Evolutionary conservation across 1,139 yeast genomes (phyloP).

Genomic region (Lodderomyces orthopsilosis): DNA sequence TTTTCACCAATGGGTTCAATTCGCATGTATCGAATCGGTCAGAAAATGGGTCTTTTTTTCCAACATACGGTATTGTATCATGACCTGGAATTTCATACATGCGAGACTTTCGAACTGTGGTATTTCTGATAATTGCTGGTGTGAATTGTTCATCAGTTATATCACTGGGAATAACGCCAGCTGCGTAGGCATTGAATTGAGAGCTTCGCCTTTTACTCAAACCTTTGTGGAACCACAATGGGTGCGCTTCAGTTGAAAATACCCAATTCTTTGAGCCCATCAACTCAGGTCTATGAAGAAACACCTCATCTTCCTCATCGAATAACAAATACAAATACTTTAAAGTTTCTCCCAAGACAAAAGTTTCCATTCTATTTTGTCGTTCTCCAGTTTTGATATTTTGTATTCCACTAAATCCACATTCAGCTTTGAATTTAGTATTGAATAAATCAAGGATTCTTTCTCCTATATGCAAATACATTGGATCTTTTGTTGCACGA

Average conservation of each 20-base stretch:
- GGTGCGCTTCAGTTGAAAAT: conserved; percentile 94
- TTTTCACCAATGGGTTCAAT: conserved; percentile 25
- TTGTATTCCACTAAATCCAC: conserved; percentile 83
- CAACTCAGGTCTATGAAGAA: conserved; percentile 30
- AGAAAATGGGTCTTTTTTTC: conserved; percentile 21
- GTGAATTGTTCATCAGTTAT: conserved; percentile 2
- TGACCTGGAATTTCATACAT: conserved; percentile 15
- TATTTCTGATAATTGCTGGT: conserved; percentile 18
- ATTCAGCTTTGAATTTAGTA: conserved; percentile 50
- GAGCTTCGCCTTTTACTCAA: conserved; percentile 8
- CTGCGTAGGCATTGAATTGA: background rate
- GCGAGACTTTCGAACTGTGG: conserved; percentile 16
- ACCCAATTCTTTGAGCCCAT: conserved; percentile 53
- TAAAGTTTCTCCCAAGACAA: conserved; percentile 81
- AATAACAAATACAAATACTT: conserved; percentile 81
- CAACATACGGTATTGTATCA: conserved; percentile 11
- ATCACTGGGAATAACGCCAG: conserved; percentile 3
- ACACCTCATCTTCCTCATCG: conserved; percentile 61
- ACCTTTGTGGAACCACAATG: conserved; percentile 60
- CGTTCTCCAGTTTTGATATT: conserved; percentile 60
- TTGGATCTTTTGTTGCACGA: conserved; percentile 83
- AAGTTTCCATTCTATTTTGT: conserved; percentile 88
- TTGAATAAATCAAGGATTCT: conserved; percentile 56
- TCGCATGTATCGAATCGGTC: conserved; percentile 30
- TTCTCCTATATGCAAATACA: conserved; percentile 74